phyloP scores from a whole-genome alignment of 106 monocot species.

The Agapanthus africanus region DNA sequence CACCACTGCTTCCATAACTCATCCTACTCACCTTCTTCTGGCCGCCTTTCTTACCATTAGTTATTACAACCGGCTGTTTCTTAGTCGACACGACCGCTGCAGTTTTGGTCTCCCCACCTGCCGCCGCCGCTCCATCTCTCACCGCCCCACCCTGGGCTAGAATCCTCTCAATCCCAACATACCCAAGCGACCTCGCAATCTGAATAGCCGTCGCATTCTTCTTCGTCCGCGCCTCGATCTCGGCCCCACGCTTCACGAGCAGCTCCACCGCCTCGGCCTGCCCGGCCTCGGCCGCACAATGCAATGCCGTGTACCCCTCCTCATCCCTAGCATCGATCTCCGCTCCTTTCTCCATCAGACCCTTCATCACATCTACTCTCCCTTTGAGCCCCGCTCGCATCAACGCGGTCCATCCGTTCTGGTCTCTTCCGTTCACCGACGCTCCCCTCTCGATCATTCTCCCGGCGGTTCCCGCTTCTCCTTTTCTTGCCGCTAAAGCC shows the following conservation, averaged over 20 bases:
- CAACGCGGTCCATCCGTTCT: constrained; percentile 53
- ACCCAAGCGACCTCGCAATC: constrained; percentile 29
- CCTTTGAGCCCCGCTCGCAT: constrained; percentile 57
- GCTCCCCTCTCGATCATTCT: constrained; percentile 31
- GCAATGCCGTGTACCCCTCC: constrained; percentile 51
- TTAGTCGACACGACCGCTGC: too few species aligned
- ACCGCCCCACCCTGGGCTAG: constrained; percentile 10
- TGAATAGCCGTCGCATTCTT: constrained; percentile 31
- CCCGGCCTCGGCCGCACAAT: constrained; percentile 45
- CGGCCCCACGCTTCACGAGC: constrained; percentile 35
- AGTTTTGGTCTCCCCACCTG: too few species aligned
- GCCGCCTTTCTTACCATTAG: too few species aligned
- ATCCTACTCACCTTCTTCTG: too few species aligned
- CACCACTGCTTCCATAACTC: too few species aligned
- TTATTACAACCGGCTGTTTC: too few species aligned
- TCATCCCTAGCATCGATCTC: constrained; percentile 29
- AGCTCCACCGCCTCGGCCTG: constrained; percentile 35
- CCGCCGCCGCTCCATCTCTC: too few species aligned
- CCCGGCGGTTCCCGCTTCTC: constrained; percentile 13
- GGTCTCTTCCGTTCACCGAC: constrained; percentile 28
- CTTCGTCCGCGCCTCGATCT: constrained; percentile 22
- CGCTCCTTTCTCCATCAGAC: constrained; percentile 32
- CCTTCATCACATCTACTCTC: constrained; percentile 21
- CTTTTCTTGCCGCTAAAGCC: constrained; percentile 34
- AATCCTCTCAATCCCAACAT: constrained; percentile 26